Conservation (phyloP, 164 flowering plant species). For the Annona squamosa region DNA sequence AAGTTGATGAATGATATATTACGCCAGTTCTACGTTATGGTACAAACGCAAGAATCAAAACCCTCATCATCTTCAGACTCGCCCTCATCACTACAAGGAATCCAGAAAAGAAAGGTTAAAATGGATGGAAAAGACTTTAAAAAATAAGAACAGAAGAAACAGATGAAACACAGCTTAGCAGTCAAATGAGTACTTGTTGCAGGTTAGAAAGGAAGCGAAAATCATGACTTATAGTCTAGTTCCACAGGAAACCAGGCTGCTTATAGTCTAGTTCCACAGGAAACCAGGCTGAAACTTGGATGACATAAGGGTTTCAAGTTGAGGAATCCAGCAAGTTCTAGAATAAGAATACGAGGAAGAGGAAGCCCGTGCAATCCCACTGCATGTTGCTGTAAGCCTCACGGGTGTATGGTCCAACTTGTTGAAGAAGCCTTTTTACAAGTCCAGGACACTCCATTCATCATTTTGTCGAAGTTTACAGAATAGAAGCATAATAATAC, state of each 20-base stretch:
- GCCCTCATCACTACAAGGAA: slow-evolving; percentile 51
- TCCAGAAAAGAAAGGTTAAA: background rate
- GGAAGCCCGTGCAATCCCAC: background rate
- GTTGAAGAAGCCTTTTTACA: background rate
- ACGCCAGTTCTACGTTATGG: slow-evolving; percentile 51
- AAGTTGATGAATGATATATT: background rate
- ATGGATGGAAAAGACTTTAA: background rate
- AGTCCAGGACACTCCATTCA: background rate
- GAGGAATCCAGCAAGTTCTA: no score
- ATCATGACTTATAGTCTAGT: no score
- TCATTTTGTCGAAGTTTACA: background rate
- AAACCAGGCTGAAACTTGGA: no score
- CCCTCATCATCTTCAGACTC: slow-evolving; percentile 67
- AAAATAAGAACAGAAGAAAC: background rate
- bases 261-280: no score
- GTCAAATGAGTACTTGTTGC: background rate
- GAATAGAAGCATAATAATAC: no score
- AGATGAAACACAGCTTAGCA: background rate
- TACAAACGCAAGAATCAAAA: slow-evolving; percentile 66
- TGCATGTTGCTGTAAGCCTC: background rate
- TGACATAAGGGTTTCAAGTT: no score
- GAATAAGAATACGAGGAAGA: background rate
- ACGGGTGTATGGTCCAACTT: background rate
- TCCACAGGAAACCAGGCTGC: no score
- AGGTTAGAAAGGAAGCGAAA: background rate